Base-by-base conservation (phyloP, 148 eudicot species). In the Rhododendron molle region DNA sequence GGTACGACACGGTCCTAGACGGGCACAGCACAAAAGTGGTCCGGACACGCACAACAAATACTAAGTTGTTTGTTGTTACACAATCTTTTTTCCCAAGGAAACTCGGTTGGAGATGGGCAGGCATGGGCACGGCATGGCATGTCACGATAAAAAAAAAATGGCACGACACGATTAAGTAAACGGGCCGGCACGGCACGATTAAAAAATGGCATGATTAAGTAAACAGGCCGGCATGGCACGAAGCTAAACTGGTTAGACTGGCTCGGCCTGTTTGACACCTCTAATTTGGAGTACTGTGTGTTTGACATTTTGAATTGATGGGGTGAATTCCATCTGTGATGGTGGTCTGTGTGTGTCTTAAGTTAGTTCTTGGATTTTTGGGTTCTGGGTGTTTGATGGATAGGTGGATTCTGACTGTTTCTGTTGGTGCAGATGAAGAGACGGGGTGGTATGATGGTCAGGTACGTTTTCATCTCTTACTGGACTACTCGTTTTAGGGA, bases 391-490 rank as follows among this genome's bases (percentile, higher is more conserved):
- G 4, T 79, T 76, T 81, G 85, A 77, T 32, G 40, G 34, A 23
- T 72, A 43, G 62, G 44, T 82, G 43, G 44, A 58, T 82, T 11
- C 46, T 52, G 32, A 83, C 15, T 76, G 47, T 81, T 40, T 81
- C 30, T 43, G 28, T 82, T 81, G 76, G 62, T 91, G 85, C 93
- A 94, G 98, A 96, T 92, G 99, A 96, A 89, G 99, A 96, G 91
- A 96, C 98, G 0, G 99, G 99, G 54, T 96, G 99, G 99, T 96
- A 96, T 83, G 98, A 95, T 88, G 99, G 99, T 76, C 98, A 95
- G 98, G 99, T 96, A 93, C 36, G 2, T 69, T 83, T 84, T 23
- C 83, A 9, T 2, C 47, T 74, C 32, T 81, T 76, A n/a, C 71
- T 72, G 46, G 78, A 38, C 81, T 47, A 38, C 12, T 36, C 36